Evolutionary conservation across 2,329 filamentous ascomycete genomes (phyloP), one percentile per base, ranked within the genome.

Genomic region (Alternaria incomplexa): DNA sequence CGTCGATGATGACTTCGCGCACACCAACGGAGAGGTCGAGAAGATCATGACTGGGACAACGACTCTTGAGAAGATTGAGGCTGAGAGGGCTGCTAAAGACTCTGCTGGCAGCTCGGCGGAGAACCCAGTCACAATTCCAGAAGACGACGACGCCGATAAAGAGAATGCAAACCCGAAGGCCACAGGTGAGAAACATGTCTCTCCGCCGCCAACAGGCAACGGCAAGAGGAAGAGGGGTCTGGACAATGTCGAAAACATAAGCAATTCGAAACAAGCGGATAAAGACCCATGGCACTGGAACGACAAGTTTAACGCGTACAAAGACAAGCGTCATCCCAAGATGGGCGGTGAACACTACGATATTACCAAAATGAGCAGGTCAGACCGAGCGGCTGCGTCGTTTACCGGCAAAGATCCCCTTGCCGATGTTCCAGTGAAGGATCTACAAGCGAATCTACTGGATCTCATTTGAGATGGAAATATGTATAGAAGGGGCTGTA

Each of bases 311-410:
- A 46, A 51, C 4, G n/a, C 47, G n/a, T 70, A 66, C 32, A 68
- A 65, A 28, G 15, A n/a, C 15, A 36, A 36, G 15, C 32, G 15
- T 5, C 32, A 36, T 36, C 32, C 32, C 32, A 36, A 36, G 32
- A 46, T 68, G 43, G 69, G 65, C 8, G 58, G 64, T 17, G 22
- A 57, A n/a, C 60, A 67, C 1, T 69, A 69, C 25, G 70, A 73
- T 36, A 71, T 73, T 17, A 73, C 70, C 6, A 68, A 72, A 44
- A 61, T 67, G 58, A 64, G 47, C 12, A 64, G 65, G 48, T 17
- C 44, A 20, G 65, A 72, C 9, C 55, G 68, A 45, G 63, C 64
- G 7, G 40, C 15, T 13, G 43, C 50, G 22, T 65, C 60, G 2
- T 68, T 61, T 26, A 43, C 63, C 45, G 47, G 56, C 3, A 68